Conservation (phyloP, 768 basidiomycete genomes). For the Amanita fuliginea region DNA sequence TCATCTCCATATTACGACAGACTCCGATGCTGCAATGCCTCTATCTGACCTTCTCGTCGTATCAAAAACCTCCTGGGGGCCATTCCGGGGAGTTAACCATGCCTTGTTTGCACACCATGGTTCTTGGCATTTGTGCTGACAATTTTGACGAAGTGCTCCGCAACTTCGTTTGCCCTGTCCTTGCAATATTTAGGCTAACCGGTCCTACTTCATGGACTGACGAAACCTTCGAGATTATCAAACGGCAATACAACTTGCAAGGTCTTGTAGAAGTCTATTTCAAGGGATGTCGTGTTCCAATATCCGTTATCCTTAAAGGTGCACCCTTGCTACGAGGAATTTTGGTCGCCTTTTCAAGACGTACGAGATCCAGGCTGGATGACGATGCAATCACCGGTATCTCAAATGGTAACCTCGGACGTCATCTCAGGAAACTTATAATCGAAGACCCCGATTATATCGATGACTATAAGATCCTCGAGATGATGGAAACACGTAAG, state of each 20-base stretch:
- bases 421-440: background rate
- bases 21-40: background rate
- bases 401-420: background rate
- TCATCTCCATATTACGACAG: background rate
- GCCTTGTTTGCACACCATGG: background rate
- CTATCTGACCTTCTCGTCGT: no score
- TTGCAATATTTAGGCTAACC: background rate
- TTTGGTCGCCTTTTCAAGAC: no score
- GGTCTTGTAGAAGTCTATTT: background rate
- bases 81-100: no score
- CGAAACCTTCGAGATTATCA: background rate
- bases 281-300: background rate
- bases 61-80: no score
- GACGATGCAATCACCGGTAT: background rate
- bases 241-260: background rate
- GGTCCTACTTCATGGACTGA: background rate
- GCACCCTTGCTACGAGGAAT: background rate
- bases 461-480: background rate
- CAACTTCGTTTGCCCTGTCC: background rate
- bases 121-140: background rate
- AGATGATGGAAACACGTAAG: background rate
- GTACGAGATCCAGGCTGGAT: background rate
- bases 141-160: background rate
- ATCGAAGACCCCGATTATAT: background rate
- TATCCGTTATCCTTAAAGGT: background rate